Evolutionary conservation across 371 early-diverging fungal species (phyloP), one percentile per base, ranked within the genome.

Genomic region (Circinella minor): DNA sequence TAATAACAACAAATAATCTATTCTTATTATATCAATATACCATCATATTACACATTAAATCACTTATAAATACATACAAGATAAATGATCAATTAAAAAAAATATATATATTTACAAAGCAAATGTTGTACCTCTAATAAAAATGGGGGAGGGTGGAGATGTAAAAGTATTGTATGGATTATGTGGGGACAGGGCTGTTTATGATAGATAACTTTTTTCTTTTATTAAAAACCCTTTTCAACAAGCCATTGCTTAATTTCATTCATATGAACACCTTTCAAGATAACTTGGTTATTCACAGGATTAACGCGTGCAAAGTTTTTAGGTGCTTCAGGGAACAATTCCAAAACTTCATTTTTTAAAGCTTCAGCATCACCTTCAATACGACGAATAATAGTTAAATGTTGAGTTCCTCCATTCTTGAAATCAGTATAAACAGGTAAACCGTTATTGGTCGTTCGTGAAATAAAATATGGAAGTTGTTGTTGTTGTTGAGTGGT

Each of bases 391-490:
- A 95, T 80, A 55, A 91, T 76, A 3, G 94, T 94, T 69, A 86
- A 79, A 51, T 78, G 76, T 65, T 88, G 85, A 13, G 92, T 89
- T 17, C 87, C 72, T 17, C 90, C 90, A 75, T 92, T 92, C 71
- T 87, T 89, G 67, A 88, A 74, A 51, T 94, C 93, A 4, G 85
- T 80, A 76, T 94, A 95, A 6, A 93, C 89, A 15, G 95, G 92
- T 48, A 91, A 79, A 49, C 79, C 77, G 72, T 89, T 77, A 77
- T 86, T 86, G 61, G 75, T 65, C 1, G 93, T 91, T 66, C 93
- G 87, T 55, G 75, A 55, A 15, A 93, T 74, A 74, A 75, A 80
- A 71, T 93, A 93, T 4, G 81, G 55, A 11, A 66, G 66, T 1
- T 61, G 20, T 71, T 70, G 20, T 71, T 70, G 59, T 7, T n/a